Base-by-base conservation (phyloP, 176 grass and related monocot genomes). In the Avena eriantha region DNA sequence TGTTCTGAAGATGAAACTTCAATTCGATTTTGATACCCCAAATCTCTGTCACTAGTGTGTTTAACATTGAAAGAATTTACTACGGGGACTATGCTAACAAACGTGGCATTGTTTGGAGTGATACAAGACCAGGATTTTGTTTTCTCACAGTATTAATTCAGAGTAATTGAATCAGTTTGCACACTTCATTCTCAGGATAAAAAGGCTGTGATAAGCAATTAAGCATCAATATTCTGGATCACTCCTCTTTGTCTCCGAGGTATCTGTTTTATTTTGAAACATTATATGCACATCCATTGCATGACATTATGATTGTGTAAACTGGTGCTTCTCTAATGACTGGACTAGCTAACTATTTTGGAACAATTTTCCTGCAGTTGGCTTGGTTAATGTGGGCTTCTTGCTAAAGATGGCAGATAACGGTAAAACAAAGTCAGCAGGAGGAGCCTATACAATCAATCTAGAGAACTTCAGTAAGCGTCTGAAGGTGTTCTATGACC, bases 401-500 rank as follows among this genome's bases (percentile, higher is more conserved):
- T 72, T 71, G 33, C 67, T 39, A 11, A 80, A 73, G 60, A 90
- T 90, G 79, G n/a, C 80, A 39, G 73, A 83, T 64, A 83, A 75
- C 47, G 82, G 82, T 43, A 61, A 57, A 49, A 31, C 72, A 46
- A 90, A 90, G 77, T 5, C 72, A 47, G 71, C 78, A 19, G 63
- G 58, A 49, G 31, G 57, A 80, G 66, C 56, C 24, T 83, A 90
- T 64, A 73, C 72, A 33, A 91, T 94, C 36, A 87, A 91, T 86
- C 63, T 73, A 17, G 92, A 94, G 50, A 87, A 86, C 60, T 91
- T 87, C 80, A 87, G 77, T 81, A 91, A 87, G 60, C 81, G 85
- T 29, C 89, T 91, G 3, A 84, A 91, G 85, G 84, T 64, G 45
- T 94, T 94, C 66, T 91, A 94, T 55, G 71, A 85, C 79, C 84